These are phyloP conservation scores for Oryza longistaminata DNA, from an alignment of 176 grass and related monocot genomes.

Conservation along the genomic window DNA sequence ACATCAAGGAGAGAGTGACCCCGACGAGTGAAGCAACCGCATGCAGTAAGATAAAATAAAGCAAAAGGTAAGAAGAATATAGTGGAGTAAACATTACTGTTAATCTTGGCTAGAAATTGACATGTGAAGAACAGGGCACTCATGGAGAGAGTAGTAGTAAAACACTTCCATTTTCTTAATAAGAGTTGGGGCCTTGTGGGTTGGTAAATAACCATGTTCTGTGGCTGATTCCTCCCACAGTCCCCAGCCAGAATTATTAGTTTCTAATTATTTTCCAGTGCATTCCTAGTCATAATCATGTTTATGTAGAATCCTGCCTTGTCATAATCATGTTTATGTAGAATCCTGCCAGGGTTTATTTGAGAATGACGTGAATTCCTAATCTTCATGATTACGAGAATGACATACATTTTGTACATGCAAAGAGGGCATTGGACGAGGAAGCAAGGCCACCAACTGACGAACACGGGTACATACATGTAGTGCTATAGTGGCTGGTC, in stretches of 20 bases:
- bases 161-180: background rate
- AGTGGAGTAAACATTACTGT: background rate
- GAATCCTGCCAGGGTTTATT: background rate
- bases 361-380: background rate
- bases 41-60: background rate
- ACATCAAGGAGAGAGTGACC: slow-evolving; percentile 10
- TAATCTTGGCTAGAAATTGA: background rate
- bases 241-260: background rate
- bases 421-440: background rate
- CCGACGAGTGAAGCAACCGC: background rate
- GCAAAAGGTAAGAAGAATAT: background rate
- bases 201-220: background rate
- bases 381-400: background rate
- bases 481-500: background rate
- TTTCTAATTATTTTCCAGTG: background rate
- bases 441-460: background rate
- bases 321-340: background rate
- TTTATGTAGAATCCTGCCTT: background rate
- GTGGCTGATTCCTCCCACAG: background rate
- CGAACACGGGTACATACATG: no score
- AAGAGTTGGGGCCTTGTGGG: background rate
- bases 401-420: slow-evolving; percentile 24
- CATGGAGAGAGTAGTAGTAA: background rate
- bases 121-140: slow-evolving; percentile 7
- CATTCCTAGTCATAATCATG: background rate